A percentile compares a stretch with the other conserved stretches of the same genome.
Conservation (phyloP, 1,284 basidiomycete genomes). For the Agroathelia rolfsii region DNA sequence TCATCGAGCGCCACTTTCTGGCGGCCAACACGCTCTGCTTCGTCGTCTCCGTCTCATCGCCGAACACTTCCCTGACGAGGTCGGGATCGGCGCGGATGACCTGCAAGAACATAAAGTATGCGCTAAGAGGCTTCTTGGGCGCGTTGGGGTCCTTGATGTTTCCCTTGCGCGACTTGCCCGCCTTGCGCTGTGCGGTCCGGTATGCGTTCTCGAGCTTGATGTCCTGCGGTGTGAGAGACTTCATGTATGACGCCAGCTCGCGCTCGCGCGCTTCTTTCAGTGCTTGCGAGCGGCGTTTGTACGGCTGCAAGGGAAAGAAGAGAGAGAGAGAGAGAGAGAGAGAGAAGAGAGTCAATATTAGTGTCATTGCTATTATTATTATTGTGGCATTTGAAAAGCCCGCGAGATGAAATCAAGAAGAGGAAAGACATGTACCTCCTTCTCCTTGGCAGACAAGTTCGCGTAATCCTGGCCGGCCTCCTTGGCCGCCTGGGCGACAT, state of each 20-base stretch:
- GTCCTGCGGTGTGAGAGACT: constrained; percentile 86
- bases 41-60: constrained; percentile 89
- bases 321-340: constrained; percentile 20
- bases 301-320: constrained; percentile 43
- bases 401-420: constrained; percentile 17
- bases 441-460: constrained; percentile 66
- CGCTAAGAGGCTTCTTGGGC: constrained; percentile 90
- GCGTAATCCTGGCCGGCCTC: constrained; percentile 91
- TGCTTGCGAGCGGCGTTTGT: constrained; percentile 72
- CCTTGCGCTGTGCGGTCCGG: constrained; percentile 86
- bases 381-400: constrained; percentile 2
- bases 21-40: constrained; percentile 92
- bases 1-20: constrained; percentile 85
- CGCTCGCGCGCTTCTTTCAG: constrained; percentile 80
- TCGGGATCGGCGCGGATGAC: constrained; percentile 70
- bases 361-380: too few species aligned
- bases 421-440: constrained; percentile 47
- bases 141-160: constrained; percentile 97
- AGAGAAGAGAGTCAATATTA: constrained; percentile 17
- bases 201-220: constrained; percentile 91
- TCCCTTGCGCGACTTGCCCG: constrained; percentile 86
- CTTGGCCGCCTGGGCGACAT: constrained; percentile 93
- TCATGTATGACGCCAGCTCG: constrained; percentile 80
- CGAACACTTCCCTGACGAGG: constrained; percentile 75
- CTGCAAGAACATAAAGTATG: constrained; percentile 93